Percentiles rank a stretch among this genome's conserved stretches.
Conservation (phyloP, 139 green algal genomes). For the Eudorina sp. region DNA sequence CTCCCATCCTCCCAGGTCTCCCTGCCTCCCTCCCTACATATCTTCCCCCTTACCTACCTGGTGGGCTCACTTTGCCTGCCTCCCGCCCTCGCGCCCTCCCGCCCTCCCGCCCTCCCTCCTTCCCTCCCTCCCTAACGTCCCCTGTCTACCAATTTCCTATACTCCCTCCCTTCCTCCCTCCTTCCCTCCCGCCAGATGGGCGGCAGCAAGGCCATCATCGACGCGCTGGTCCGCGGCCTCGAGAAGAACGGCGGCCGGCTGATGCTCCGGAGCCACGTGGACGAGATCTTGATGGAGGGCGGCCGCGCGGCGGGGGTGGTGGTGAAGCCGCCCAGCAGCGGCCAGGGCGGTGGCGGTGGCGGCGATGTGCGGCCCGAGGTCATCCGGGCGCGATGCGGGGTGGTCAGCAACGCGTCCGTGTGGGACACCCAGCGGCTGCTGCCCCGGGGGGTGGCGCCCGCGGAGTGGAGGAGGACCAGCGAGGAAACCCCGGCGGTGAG, state of each 20-base stretch:
- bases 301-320: conserved; percentile 74
- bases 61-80: no score
- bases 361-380: conserved; percentile 46
- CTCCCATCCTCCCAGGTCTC: no score
- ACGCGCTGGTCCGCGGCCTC: conserved; percentile 84
- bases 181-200: conserved; percentile 56
- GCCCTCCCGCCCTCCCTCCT: no score
- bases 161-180: no score
- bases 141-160: no score
- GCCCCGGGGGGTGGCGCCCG: conserved; percentile 51
- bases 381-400: conserved; percentile 70
- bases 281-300: conserved; percentile 75
- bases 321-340: conserved; percentile 43
- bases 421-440: conserved; percentile 87
- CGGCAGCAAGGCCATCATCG: conserved; percentile 77
- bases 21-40: neutral
- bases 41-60: neutral
- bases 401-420: conserved; percentile 90
- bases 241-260: conserved; percentile 80
- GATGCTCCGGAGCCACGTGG: conserved; percentile 77
- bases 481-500: conserved; percentile 55
- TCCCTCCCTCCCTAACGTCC: no score
- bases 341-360: conserved; percentile 14
- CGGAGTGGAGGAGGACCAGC: conserved; percentile 39
- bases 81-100: neutral